These are phyloP conservation scores for Lumnitzera littorea DNA, from an alignment of 345 rosid species.

Conservation along the genomic window DNA sequence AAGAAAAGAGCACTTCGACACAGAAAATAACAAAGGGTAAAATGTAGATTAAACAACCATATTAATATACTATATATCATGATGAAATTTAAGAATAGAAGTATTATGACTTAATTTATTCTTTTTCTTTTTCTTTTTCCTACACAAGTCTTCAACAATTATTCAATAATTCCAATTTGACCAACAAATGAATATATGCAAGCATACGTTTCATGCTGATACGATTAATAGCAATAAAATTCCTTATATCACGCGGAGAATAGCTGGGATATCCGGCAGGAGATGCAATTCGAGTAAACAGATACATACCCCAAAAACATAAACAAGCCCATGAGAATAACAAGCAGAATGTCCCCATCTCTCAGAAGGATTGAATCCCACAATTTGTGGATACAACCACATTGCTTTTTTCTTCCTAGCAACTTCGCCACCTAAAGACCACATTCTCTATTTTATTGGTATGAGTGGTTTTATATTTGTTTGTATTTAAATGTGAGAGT, in stretches of 20 bases:
- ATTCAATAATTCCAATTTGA: constrained; percentile 1
- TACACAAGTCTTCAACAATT: no score
- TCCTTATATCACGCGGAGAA: neutral
- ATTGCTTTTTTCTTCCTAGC: constrained; percentile 45
- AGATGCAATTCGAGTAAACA: neutral
- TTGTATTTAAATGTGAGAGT: constrained; percentile 1
- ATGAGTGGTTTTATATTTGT: neutral
- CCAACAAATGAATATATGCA: constrained; percentile 12
- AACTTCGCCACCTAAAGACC: constrained; percentile 32
- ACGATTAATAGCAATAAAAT: neutral
- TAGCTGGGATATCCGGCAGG: neutral
- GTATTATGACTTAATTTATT: constrained; percentile 7
- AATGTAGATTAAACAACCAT: neutral
- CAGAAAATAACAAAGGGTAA: neutral
- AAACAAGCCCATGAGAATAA: constrained; percentile 45
- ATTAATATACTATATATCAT: no score
- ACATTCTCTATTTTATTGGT: constrained; percentile 19
- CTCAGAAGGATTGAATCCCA: constrained; percentile 55
- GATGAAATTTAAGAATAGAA: neutral
- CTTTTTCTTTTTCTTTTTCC: no score
- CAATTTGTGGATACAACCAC: constrained; percentile 62
- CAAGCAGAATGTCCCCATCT: constrained; percentile 89
- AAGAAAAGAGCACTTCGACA: constrained; percentile 4
- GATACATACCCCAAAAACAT: constrained; percentile 58
- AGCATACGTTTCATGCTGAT: neutral